phyloP scores from a whole-genome alignment of 2,329 filamentous ascomycete species.

The Chaetomium olivaceum region DNA sequence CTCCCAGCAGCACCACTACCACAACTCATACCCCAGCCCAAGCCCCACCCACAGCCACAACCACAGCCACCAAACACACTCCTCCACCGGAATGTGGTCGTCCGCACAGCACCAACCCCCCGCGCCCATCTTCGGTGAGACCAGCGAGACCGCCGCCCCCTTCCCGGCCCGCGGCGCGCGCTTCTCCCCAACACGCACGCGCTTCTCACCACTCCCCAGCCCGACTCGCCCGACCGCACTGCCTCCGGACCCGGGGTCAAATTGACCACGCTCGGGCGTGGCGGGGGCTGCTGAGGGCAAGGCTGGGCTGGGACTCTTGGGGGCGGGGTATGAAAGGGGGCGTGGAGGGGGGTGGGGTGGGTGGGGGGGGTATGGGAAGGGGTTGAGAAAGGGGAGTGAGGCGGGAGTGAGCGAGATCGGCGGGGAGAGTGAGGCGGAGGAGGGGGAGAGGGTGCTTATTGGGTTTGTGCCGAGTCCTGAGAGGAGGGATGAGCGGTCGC shows the following conservation, averaged over 20 bases:
- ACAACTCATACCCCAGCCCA: background rate
- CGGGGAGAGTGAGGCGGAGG: background rate
- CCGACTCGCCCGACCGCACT: slow-evolving; percentile 27
- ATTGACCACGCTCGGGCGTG: slow-evolving; percentile 45
- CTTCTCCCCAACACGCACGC: background rate
- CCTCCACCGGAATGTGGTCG: slow-evolving; percentile 2
- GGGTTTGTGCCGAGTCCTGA: background rate
- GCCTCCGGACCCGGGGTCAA: background rate
- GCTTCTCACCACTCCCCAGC: background rate
- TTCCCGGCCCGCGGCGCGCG: no score
- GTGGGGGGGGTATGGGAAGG: background rate
- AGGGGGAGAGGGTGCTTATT: background rate
- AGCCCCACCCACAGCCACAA: background rate
- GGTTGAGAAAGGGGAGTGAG: background rate
- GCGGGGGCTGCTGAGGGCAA: slow-evolving; percentile 20
- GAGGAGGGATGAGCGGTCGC: no score
- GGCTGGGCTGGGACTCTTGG: background rate
- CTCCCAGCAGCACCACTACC: background rate
- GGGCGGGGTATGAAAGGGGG: background rate
- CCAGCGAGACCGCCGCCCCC: no score
- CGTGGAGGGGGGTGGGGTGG: no score
- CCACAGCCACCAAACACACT: slow-evolving; percentile 1
- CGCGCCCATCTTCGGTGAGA: no score
- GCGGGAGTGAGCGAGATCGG: background rate
- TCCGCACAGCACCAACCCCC: background rate